These are phyloP conservation scores for Erythrobasidium yunnanense DNA, from an alignment of 768 basidiomycete genomes.

Conservation along the genomic window DNA sequence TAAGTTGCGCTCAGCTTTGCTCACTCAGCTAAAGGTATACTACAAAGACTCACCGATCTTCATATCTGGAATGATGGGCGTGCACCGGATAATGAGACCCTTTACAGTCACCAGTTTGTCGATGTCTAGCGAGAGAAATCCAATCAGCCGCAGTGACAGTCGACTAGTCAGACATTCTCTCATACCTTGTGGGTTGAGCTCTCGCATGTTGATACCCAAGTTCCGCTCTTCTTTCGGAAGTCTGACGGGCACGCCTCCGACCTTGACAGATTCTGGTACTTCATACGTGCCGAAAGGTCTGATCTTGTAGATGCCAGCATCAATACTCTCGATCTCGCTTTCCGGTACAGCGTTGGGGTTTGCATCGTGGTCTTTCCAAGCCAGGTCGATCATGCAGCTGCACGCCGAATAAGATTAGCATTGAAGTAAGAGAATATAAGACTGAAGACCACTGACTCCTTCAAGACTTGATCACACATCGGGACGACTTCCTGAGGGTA, in stretches of 20 bases:
- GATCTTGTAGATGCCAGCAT: slow-evolving; percentile 79
- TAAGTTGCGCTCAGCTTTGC: not conserved
- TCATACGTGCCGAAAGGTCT: slow-evolving; percentile 73
- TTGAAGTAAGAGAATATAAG: not conserved
- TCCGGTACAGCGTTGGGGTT: slow-evolving; percentile 50
- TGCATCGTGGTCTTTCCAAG: slow-evolving; percentile 30
- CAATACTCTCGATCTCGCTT: slow-evolving; percentile 72
- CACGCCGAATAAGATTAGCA: not conserved
- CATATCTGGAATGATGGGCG: slow-evolving; percentile 98
- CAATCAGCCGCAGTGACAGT: no score
- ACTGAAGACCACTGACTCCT: slow-evolving; percentile 50
- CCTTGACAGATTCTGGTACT: slow-evolving; percentile 32
- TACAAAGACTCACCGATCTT: slow-evolving; percentile 50
- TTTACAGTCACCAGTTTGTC: slow-evolving; percentile 95
- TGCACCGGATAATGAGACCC: slow-evolving; percentile 91
- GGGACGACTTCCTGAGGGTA: slow-evolving; percentile 97
- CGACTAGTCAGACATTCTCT: not conserved
- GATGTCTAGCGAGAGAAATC: slow-evolving; percentile 54
- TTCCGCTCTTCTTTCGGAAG: slow-evolving; percentile 17
- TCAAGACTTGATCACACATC: slow-evolving; percentile 90
- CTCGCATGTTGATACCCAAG: slow-evolving; percentile 70
- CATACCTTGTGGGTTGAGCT: slow-evolving; percentile 78
- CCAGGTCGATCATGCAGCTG: slow-evolving; percentile 30
- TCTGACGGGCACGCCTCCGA: not conserved
- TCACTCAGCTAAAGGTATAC: not conserved